phyloP scores from a whole-genome alignment of 257 asterid species.

The Thymus mandschuricus region DNA sequence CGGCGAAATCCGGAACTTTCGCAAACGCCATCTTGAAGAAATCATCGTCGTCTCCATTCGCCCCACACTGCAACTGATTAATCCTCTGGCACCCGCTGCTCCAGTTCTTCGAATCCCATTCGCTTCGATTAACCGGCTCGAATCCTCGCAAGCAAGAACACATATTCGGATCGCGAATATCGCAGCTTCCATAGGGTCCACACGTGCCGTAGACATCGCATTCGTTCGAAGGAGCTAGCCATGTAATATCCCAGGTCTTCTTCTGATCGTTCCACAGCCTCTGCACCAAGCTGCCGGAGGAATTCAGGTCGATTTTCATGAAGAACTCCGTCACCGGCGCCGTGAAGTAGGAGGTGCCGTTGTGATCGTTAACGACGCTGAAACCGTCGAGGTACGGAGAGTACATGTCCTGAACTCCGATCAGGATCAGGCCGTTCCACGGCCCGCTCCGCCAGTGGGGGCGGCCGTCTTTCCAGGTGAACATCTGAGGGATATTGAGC shows the following conservation, averaged over 20 bases:
- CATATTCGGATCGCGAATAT: conserved; percentile 25
- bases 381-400: conserved; percentile 49
- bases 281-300: conserved; percentile 40
- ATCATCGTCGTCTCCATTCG: conserved; percentile 27
- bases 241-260: conserved; percentile 44
- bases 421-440: conserved; percentile 63
- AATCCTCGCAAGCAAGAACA: conserved; percentile 56
- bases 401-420: conserved; percentile 58
- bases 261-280: conserved; percentile 44
- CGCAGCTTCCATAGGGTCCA: conserved; percentile 54
- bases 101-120: conserved; percentile 52
- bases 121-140: conserved; percentile 31
- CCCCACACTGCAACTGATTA: conserved; percentile 34
- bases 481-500: conserved; percentile 40
- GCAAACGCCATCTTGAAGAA: conserved; percentile 35
- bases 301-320: conserved; percentile 40
- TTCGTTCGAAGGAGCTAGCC: conserved; percentile 43
- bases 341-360: conserved; percentile 38
- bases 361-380: conserved; percentile 32
- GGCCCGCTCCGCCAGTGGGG: conserved; percentile 63
- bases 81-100: conserved; percentile 43
- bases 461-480: conserved; percentile 46
- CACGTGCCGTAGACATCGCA: conserved; percentile 58
- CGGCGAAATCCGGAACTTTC: conserved; percentile 50
- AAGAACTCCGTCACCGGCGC: conserved; percentile 33